Evolutionary conservation across 202 grass and related monocot genomes (phyloP).

Genomic region (Bolboschoenoplectus hybrid): DNA sequence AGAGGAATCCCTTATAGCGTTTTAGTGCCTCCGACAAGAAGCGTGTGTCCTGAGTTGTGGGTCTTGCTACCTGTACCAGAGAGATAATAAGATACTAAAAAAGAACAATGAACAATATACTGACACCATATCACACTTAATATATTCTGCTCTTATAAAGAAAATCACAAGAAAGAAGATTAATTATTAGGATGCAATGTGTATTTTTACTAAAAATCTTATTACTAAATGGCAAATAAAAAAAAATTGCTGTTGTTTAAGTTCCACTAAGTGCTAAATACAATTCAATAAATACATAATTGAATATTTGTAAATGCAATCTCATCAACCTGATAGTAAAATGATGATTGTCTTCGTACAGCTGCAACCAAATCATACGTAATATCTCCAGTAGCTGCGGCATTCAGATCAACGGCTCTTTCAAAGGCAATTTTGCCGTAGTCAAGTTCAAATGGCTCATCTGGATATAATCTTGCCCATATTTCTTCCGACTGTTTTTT

Average conservation of each 20-base stretch:
- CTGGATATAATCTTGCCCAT: constrained; percentile 65
- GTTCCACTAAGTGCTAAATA: too few species aligned
- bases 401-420: constrained; percentile 8
- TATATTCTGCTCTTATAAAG: not conserved
- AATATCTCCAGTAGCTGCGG: constrained; percentile 46
- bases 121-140: not conserved
- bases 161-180: too few species aligned
- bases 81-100: not conserved
- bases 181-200: too few species aligned
- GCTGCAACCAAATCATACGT: constrained; percentile 82
- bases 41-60: constrained; percentile 51
- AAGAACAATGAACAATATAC: not conserved
- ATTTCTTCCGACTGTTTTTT: constrained; percentile 50
- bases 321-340: constrained; percentile 69
- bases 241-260: too few species aligned
- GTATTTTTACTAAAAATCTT: too few species aligned
- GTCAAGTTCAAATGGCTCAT: constrained; percentile 70
- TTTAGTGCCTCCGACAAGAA: constrained; percentile 71
- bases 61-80: constrained; percentile 57
- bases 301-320: not conserved
- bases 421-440: not conserved
- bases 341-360: constrained; percentile 78
- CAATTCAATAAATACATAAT: not conserved
- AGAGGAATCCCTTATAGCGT: constrained; percentile 83
- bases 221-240: too few species aligned